Percentiles rank a stretch among this genome's conserved stretches.
phyloP scores from a whole-genome alignment of 139 green algal species.

The Gonium pectorale region DNA sequence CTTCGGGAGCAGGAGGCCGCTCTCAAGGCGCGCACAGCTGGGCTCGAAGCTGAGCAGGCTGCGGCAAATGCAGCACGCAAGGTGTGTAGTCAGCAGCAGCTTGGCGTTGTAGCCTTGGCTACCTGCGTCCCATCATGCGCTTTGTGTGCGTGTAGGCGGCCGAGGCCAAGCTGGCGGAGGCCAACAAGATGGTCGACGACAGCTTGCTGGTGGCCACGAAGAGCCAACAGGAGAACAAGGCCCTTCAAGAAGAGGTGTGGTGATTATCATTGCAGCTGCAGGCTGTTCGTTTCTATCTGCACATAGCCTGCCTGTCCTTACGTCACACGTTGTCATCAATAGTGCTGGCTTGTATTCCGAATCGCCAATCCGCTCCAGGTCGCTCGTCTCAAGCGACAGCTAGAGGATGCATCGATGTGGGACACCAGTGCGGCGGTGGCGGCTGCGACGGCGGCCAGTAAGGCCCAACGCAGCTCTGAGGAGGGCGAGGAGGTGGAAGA shows the following conservation, averaged over 20 bases:
- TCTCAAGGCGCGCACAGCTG: neutral
- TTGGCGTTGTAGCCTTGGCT: too few species aligned
- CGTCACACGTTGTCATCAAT: too few species aligned
- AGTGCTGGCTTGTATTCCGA: too few species aligned
- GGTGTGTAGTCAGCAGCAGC: too few species aligned
- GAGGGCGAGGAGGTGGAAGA: constrained; percentile 29
- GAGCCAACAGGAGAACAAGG: constrained; percentile 54
- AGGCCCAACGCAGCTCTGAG: neutral
- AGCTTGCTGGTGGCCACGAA: constrained; percentile 51
- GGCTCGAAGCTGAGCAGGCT: constrained; percentile 26
- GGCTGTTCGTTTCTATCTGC: too few species aligned
- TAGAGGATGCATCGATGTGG: constrained; percentile 17
- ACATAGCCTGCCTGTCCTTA: too few species aligned
- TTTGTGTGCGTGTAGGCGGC: neutral
- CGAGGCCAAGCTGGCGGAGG: constrained; percentile 43
- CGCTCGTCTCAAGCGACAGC: constrained; percentile 11
- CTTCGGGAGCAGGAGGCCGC: constrained; percentile 31
- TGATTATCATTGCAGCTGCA: neutral
- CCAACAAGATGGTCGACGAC: constrained; percentile 51
- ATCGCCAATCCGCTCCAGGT: neutral
- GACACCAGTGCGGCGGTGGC: constrained; percentile 12
- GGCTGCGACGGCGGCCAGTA: neutral
- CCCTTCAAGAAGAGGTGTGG: constrained; percentile 42
- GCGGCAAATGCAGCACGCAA: constrained; percentile 4
- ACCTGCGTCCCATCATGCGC: too few species aligned